Base-by-base conservation (phyloP, 2,329 filamentous ascomycete genomes). In the Cadophora gregata region DNA sequence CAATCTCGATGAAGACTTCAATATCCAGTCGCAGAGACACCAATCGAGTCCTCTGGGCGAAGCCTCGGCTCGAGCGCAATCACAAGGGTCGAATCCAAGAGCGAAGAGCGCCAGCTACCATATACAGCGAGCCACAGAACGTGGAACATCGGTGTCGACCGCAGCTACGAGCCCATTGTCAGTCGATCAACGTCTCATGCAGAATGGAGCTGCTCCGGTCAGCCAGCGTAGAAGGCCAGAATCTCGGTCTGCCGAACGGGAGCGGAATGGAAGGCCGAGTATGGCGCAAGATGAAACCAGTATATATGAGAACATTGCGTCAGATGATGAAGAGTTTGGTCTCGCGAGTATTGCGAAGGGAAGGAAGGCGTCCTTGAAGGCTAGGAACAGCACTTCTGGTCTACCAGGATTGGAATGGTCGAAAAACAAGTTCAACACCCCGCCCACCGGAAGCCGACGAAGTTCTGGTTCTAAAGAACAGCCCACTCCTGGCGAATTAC, bases 151-250 rank as follows among this genome's bases (percentile, higher is more conserved):
- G 1, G 69, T 73, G 16, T 75, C 73, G 4, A 75, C 71, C 16
- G 70, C 71, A 66, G 73, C 72, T 60, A 74, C 71, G 38, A 77
- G 69, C 55, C 74, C 74, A 59, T 53, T 73, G 16, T 67, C 66
- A 47, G 60, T 65, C 6, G 71, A 72, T 33, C 70, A 67, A 27
- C 68, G 67, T n/a, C 51, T 66, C 25, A 14, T 48, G 6, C 55
- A 58, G 16, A 71, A 66, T 63, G 45, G 38, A 7, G 29, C 36
- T 14, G 53, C 59, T 8, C 42, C 68, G 14, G 36, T 27, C 1
- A 65, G 19, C 24, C 68, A 72, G 29, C 67, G 58, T 8, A 68
- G 63, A 38, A 55, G 58, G 29, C 48, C 67, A 19, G 66, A 67
- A 42, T 45, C 63, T 42, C 63, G 47, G 2, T 33, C 36, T 31